These are phyloP conservation scores for Rhizopogon parksii DNA, from an alignment of 1,284 basidiomycete species.

Conservation along the genomic window DNA sequence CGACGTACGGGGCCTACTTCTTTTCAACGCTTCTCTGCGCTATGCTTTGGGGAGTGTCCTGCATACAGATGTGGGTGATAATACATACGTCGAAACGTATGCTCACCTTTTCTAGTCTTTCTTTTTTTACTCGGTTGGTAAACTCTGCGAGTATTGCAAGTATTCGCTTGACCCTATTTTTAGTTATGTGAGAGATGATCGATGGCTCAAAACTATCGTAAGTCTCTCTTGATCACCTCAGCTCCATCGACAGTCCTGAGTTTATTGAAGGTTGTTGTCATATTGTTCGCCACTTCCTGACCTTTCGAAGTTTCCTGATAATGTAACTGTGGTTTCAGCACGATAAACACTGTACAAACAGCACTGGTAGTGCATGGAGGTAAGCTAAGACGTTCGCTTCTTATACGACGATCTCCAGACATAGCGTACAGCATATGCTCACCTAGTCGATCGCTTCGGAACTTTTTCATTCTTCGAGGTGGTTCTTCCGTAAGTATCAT, in stretches of 20 bases:
- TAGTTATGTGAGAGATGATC: slow-evolving; percentile 1
- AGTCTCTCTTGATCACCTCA: background rate
- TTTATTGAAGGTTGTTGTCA: background rate
- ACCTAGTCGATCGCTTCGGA: background rate
- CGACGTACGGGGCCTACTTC: slow-evolving; percentile 5
- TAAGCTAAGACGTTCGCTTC: background rate
- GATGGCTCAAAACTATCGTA: background rate
- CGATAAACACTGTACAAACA: background rate
- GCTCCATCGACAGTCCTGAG: background rate
- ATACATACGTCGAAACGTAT: background rate
- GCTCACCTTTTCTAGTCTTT: slow-evolving; percentile 1
- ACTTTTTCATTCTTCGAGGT: background rate
- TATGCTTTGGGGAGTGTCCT: slow-evolving; percentile 3
- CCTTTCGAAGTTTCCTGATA: background rate
- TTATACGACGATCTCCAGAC: background rate
- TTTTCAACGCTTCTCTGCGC: slow-evolving; percentile 4
- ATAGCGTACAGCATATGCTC: background rate
- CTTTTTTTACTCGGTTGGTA: slow-evolving; percentile 3
- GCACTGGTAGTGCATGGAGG: slow-evolving; percentile 1
- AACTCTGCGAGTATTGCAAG: background rate
- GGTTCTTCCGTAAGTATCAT: slow-evolving; percentile 1
- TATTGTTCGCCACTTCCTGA: background rate
- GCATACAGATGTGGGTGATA: slow-evolving; percentile 4
- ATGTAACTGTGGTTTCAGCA: background rate
- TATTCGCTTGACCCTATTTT: background rate